These are phyloP conservation scores for Pholiota conissans DNA, from an alignment of 768 basidiomycete species.

Conservation along the genomic window DNA sequence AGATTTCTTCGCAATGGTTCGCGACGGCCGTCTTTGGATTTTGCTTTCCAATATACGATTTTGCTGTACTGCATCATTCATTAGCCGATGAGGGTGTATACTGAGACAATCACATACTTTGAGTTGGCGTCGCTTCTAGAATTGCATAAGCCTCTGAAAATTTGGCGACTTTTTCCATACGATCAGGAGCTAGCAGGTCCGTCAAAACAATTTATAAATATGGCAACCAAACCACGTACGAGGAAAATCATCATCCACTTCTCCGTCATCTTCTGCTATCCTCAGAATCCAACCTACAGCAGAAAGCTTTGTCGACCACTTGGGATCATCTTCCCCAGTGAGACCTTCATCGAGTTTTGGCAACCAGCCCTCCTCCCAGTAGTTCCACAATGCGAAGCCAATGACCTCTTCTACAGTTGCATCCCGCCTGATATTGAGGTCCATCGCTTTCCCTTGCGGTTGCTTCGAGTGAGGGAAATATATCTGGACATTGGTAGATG, in stretches of 20 bases:
- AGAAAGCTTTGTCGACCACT: slow-evolving; percentile 56
- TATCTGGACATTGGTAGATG: slow-evolving; percentile 65
- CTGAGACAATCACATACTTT: slow-evolving; percentile 47
- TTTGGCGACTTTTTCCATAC: slow-evolving; percentile 80
- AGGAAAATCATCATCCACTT: slow-evolving; percentile 98
- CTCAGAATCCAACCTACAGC: slow-evolving; percentile 90
- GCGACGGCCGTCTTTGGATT: slow-evolving; percentile 81
- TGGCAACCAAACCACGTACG: slow-evolving; percentile 50
- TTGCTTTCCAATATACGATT: slow-evolving; percentile 78
- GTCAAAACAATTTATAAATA: slow-evolving; percentile 3
- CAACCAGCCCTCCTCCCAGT: slow-evolving; percentile 85
- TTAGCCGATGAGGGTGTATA: background rate
- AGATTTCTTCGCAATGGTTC: slow-evolving; percentile 59
- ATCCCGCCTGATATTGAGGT: slow-evolving; percentile 79
- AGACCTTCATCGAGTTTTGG: slow-evolving; percentile 75
- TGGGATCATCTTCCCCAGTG: slow-evolving; percentile 60
- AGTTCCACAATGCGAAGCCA: slow-evolving; percentile 89
- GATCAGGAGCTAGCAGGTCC: slow-evolving; percentile 74
- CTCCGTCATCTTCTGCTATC: slow-evolving; percentile 95
- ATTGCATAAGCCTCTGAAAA: slow-evolving; percentile 93
- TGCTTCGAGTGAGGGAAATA: slow-evolving; percentile 82
- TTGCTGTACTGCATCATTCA: slow-evolving; percentile 49
- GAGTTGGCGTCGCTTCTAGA: slow-evolving; percentile 68
- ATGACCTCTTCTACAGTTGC: slow-evolving; percentile 95
- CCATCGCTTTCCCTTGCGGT: slow-evolving; percentile 62